phyloP scores from a whole-genome alignment of 495 filamentous ascomycete species.

The Penicillium lividum region DNA sequence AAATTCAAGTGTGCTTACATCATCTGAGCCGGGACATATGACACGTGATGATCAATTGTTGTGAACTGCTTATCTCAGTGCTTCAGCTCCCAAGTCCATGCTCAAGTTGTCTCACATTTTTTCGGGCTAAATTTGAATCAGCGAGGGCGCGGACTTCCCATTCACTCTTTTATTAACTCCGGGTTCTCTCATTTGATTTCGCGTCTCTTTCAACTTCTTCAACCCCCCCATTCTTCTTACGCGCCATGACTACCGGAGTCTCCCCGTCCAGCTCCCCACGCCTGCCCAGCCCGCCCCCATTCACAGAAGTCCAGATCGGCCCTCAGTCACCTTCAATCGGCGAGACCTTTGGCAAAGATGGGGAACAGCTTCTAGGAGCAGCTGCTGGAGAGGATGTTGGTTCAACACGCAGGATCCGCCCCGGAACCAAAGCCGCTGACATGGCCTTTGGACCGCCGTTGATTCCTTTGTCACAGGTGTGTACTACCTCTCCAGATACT shows the following conservation, averaged over 20 bases:
- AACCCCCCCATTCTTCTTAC: slow-evolving; percentile 9
- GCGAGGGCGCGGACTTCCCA: slow-evolving; percentile 19
- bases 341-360: slow-evolving; percentile 46
- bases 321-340: slow-evolving; percentile 75
- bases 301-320: slow-evolving; percentile 86
- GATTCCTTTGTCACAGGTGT: slow-evolving; percentile 78
- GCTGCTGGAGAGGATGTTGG: slow-evolving; percentile 58
- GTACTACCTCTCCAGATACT: slow-evolving; percentile 12
- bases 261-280: slow-evolving; percentile 79
- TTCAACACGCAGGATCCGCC: slow-evolving; percentile 81
- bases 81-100: slow-evolving; percentile 8
- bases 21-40: slow-evolving; percentile 23
- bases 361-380: slow-evolving; percentile 37
- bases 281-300: slow-evolving; percentile 84
- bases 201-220: slow-evolving; percentile 14
- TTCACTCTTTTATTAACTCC: slow-evolving; percentile 24
- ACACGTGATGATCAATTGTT: slow-evolving; percentile 35
- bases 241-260: slow-evolving; percentile 55
- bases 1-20: too few species aligned
- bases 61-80: slow-evolving; percentile 19
- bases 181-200: slow-evolving; percentile 26
- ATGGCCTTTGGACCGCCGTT: slow-evolving; percentile 91
- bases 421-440: slow-evolving; percentile 84
- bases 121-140: slow-evolving; percentile 9
- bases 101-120: slow-evolving; percentile 15